Evolutionary conservation across 2,329 filamentous ascomycete species (phyloP).

Genomic region (Akanthomyces uredinophilus): DNA sequence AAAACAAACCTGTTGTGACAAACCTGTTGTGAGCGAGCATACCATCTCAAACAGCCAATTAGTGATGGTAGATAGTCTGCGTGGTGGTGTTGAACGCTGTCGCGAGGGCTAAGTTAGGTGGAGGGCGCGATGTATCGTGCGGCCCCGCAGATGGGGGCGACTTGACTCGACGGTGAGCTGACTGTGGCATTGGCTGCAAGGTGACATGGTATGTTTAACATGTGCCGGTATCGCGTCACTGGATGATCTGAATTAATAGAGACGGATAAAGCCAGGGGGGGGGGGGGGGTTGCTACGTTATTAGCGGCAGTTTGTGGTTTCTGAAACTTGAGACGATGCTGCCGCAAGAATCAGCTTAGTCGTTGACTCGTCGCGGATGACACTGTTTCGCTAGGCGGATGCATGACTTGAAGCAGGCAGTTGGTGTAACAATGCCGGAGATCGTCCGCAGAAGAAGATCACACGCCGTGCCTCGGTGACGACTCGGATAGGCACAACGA

Average conservation of each 20-base stretch:
- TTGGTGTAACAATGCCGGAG: too few species aligned
- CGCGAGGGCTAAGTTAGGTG: neutral
- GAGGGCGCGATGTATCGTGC: neutral
- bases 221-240: neutral
- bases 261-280: neutral
- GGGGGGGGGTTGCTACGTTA: too few species aligned
- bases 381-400: neutral
- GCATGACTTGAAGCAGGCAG: too few species aligned
- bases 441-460: too few species aligned
- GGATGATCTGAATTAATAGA: neutral
- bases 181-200: neutral
- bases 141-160: neutral
- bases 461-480: neutral
- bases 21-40: neutral
- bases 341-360: neutral
- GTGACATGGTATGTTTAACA: neutral
- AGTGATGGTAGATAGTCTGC: neutral
- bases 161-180: neutral
- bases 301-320: neutral
- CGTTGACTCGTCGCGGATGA: neutral
- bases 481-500: neutral
- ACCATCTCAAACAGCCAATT: slow-evolving; percentile 3
- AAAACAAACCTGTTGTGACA: neutral
- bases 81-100: neutral
- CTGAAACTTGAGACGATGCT: too few species aligned